Evolutionary conservation across 306 rosid species (phyloP), one percentile per base, ranked within the genome.

Genomic region (Prunus campanulata): DNA sequence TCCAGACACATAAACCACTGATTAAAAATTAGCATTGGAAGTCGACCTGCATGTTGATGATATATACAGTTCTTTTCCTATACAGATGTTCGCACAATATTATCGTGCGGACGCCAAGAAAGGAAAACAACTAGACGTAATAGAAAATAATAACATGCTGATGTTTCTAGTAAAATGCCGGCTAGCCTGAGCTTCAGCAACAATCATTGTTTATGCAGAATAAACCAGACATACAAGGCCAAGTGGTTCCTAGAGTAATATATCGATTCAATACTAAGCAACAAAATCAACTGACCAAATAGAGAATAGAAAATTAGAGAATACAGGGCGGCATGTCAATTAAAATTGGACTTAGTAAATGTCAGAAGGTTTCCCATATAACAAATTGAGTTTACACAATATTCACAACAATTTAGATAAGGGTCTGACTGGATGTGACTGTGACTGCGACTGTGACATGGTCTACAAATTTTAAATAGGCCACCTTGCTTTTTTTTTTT

Each of bases 81-180:
- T 35, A 1, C 8, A 0, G 39, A 32, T 5, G 8, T 35, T 35
- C 0, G 1, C 7, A 32, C 1, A 0, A 5, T 32, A 5, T 32
- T 32, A 32, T 0, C 0, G 0, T 32, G 7, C 1, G 7, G 1
- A 5, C 39, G 7, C 0, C 39, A 47, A 47, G 3, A 2, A 2
- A 11, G 51, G 0, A 47, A 47, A 12, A 47, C 0, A 12, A 47
- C 11, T 1, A 35, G 8, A 35, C 8, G 8, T 35, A 32, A 32
- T 32, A 32, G 39, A 32, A 32, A 32, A 32, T 32, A 32, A 32
- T 32, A 32, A 0, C 35, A 32, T 32, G 39, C 39, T 0, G 39
- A 32, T 55, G 27, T 55, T 55, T 55, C 61, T 24, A 55, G 22
- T 1, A n/a, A 39, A 39, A 39, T 39, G 44, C 44, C 44, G 44